Evolutionary conservation across 192 early-diverging fungal species (phyloP), one percentile per base, ranked within the genome.

Genomic region (Lunasporangiospora selenospora): DNA sequence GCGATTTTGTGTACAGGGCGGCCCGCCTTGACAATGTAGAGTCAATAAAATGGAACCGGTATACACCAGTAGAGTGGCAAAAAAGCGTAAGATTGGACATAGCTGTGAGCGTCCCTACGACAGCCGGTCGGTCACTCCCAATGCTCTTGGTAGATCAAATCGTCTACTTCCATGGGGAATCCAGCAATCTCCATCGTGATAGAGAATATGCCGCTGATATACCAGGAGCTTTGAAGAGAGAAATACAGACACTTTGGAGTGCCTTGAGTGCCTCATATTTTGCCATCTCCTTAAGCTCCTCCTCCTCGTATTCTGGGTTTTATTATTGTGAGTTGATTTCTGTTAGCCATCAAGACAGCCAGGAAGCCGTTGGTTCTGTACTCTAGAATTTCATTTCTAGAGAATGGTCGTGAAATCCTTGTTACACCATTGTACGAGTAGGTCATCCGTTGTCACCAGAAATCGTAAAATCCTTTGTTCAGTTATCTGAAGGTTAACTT

Each of bases 221-320:
- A 63, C 50, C 61, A 34, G 49, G 38, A 43, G 24, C 33, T 46
- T 63, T 63, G 40, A 63, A 43, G 31, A 18, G 61, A 41, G 61
- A 50, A 53, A 63, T 63, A 29, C 50, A 63, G 6, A 44, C 42
- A 43, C 61, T 50, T 63, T 63, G 50, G 36, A 63, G 61, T 21
- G 6, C 39, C 32, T 31, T 33, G 47, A 62, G 59, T 24, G 48
- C 27, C 31, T 40, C 19, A 16, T 62, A 62, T 10, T 0, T 26
- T 0, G 39, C 61, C 30, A 63, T 40, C 10, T 63, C 39, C 2
- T 48, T 18, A 36, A 63, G 51, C 33, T 53, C 49, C 12, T 63
- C 40, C 10, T 44, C 41, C 34, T 63, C 41, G 44, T 45, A 63
- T 39, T 49, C 32, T 12, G 58, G 45, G 34, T 64, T 44, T 1